A percentile compares a stretch with the other conserved stretches of the same genome.
Conservation (phyloP, 257 asterid species). For the Nemophila menziesii region DNA sequence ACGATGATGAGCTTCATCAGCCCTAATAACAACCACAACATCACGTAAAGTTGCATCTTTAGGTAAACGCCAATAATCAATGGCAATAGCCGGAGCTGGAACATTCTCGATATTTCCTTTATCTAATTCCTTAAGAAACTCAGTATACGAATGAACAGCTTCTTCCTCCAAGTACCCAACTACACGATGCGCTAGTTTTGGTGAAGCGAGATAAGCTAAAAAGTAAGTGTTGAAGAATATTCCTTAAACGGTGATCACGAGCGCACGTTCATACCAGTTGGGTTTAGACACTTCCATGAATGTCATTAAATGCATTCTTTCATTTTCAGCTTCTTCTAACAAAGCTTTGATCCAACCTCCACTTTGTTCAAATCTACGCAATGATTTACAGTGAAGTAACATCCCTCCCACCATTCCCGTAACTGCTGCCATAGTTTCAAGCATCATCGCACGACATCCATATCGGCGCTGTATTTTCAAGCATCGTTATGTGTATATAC, state of each 20-base stretch:
- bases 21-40: constrained; percentile 63
- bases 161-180: constrained; percentile 70
- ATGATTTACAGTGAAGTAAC: constrained; percentile 48
- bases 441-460: constrained; percentile 68
- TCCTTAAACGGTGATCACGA: constrained; percentile 59
- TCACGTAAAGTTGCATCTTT: constrained; percentile 57
- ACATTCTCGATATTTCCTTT: constrained; percentile 65
- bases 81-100: constrained; percentile 85
- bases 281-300: constrained; percentile 72
- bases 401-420: constrained; percentile 76
- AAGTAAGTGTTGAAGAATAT: constrained; percentile 69
- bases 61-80: constrained; percentile 78
- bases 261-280: constrained; percentile 52
- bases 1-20: constrained; percentile 95
- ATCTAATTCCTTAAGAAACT: constrained; percentile 48
- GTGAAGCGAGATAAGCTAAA: constrained; percentile 40
- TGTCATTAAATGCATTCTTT: constrained; percentile 72
- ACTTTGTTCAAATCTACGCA: constrained; percentile 53
- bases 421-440: constrained; percentile 66
- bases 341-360: constrained; percentile 65
- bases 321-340: constrained; percentile 61
- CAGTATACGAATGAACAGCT: constrained; percentile 55
- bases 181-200: constrained; percentile 58
- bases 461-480: constrained; percentile 34
- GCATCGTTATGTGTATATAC: constrained; percentile 17